phyloP scores from a whole-genome alignment of 331 rosid species.

The Malus hybrid region DNA sequence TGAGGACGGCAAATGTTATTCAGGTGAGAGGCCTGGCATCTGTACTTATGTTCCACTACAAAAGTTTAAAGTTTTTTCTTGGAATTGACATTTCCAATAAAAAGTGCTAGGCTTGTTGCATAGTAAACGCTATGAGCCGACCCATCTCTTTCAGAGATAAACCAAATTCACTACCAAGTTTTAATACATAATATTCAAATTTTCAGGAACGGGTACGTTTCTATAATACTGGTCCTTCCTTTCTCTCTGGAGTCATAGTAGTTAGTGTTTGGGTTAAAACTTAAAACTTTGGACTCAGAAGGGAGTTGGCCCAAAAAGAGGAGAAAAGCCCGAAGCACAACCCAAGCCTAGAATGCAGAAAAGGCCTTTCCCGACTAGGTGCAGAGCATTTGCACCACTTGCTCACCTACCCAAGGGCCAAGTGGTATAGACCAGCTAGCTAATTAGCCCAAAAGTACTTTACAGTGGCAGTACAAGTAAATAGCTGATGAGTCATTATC shows the following conservation, averaged over 20 bases:
- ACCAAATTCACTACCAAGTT: conserved; percentile 2
- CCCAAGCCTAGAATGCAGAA: too few relatives aligned
- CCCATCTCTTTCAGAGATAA: neutral
- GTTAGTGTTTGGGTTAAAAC: too few relatives aligned
- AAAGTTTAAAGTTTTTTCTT: neutral
- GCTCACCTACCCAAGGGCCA: too few relatives aligned
- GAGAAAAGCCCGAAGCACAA: too few relatives aligned
- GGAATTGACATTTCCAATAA: neutral
- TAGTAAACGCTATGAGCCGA: neutral
- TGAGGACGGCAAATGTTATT: conserved; percentile 67
- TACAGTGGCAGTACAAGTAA: too few relatives aligned
- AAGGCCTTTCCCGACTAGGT: too few relatives aligned
- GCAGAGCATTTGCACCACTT: too few relatives aligned
- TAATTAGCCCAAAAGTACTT: too few relatives aligned
- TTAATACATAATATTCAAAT: neutral
- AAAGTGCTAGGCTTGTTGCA: neutral
- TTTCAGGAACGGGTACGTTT: conserved; percentile 62
- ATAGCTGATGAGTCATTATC: too few relatives aligned
- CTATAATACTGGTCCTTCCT: conserved; percentile 68
- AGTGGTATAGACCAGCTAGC: too few relatives aligned
- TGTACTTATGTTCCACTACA: neutral
- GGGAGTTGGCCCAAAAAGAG: too few relatives aligned
- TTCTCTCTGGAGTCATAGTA: conserved; percentile 60
- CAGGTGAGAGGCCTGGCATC: conserved; percentile 45
- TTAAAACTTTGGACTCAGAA: too few relatives aligned